A percentile compares a stretch with the other conserved stretches of the same genome.
These are phyloP conservation scores for Halteria grandinella DNA, from an alignment of 73 alveolate species.

Conservation along the genomic window DNA sequence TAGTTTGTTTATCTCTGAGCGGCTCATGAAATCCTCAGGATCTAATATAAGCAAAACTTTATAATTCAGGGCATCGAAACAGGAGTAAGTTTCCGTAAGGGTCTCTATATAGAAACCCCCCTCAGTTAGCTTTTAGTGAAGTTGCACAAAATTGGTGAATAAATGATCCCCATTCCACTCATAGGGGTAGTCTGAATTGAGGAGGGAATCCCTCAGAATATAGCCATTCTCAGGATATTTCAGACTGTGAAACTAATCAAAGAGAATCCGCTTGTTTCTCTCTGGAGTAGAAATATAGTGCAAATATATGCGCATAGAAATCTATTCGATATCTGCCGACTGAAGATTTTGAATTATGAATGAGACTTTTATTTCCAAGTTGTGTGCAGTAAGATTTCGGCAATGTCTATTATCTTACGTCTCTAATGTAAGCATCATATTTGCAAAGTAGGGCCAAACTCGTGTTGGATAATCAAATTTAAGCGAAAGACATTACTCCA, in stretches of 20 bases:
- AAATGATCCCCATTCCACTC: conserved; percentile 80
- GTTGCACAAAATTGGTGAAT: conserved; percentile 65
- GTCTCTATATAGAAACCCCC: conserved; percentile 61
- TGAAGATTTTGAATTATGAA: conserved; percentile 10
- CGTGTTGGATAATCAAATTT: neutral
- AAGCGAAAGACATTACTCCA: neutral
- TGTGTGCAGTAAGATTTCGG: neutral
- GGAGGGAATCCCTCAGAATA: conserved; percentile 59
- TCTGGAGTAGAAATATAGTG: conserved; percentile 58
- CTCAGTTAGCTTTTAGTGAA: conserved; percentile 43
- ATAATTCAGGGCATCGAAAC: conserved; percentile 54
- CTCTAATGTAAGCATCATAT: neutral
- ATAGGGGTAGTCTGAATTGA: conserved; percentile 48
- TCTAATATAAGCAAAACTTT: conserved; percentile 58
- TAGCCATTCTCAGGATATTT: conserved; percentile 73
- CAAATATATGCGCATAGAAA: neutral
- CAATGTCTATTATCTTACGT: conserved; percentile 8
- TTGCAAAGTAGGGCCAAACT: conserved; percentile 51
- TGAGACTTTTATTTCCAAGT: conserved; percentile 6
- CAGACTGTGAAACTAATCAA: conserved; percentile 61
- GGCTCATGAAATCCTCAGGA: conserved; percentile 61
- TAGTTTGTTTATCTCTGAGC: conserved; percentile 54
- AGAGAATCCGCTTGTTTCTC: conserved; percentile 43
- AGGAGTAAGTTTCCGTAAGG: conserved; percentile 39
- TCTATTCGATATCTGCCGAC: neutral